These are phyloP conservation scores for Neofusicoccum umdonicola DNA, from an alignment of 2,329 filamentous ascomycete genomes.

Conservation along the genomic window DNA sequence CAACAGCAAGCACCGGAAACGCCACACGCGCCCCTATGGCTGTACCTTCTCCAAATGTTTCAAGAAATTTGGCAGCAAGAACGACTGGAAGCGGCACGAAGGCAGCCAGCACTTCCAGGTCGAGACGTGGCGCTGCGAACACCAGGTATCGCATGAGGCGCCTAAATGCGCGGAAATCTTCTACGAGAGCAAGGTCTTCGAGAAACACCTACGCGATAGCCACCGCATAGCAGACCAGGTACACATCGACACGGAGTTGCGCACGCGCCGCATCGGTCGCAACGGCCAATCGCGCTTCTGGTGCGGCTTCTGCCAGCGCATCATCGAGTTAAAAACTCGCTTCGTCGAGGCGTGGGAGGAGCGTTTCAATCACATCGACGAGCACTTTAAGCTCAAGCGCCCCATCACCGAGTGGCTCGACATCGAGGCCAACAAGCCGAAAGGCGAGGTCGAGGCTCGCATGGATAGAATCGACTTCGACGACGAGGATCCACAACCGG, in stretches of 20 bases:
- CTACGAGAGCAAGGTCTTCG: conserved; percentile 59
- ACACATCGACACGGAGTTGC: conserved; percentile 45
- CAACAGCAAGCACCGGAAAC: conserved; percentile 75
- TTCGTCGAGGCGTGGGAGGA: conserved; percentile 59
- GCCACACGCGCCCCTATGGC: conserved; percentile 76
- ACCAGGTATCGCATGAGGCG: conserved; percentile 22
- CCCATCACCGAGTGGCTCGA: conserved; percentile 59
- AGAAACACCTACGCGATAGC: conserved; percentile 54
- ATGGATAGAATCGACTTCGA: conserved; percentile 22
- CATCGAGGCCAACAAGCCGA: conserved; percentile 36
- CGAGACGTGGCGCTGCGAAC: conserved; percentile 70
- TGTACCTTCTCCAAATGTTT: conserved; percentile 71
- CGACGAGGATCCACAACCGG: conserved; percentile 18
- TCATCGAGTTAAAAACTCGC: conserved; percentile 52
- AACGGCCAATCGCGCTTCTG: conserved; percentile 70
- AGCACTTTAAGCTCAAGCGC: conserved; percentile 61
- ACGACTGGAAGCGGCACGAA: conserved; percentile 92
- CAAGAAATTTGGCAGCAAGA: conserved; percentile 84
- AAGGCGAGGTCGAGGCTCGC: conserved; percentile 28
- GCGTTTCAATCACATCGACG: conserved; percentile 72
- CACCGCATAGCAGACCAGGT: conserved; percentile 45
- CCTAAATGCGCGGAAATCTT: conserved; percentile 58
- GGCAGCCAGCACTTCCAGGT: conserved; percentile 71
- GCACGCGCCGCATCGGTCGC: conserved; percentile 60
- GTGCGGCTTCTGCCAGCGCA: conserved; percentile 76